phyloP scores from a whole-genome alignment of 2,329 filamentous ascomycete species.

The Diplodia scrobiculata region DNA sequence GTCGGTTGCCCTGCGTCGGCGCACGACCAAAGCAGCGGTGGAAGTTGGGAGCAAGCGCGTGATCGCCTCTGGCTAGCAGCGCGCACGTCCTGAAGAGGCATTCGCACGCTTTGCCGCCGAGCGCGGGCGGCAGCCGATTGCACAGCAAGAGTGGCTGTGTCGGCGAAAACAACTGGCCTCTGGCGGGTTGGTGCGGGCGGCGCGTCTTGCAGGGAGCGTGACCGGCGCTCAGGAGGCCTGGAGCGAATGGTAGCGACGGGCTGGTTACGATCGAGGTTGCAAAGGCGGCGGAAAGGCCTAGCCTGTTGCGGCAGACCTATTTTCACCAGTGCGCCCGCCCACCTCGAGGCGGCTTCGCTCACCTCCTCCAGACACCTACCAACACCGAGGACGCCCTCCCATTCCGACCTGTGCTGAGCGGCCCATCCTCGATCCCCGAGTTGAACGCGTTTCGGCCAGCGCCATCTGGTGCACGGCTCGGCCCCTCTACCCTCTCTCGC shows the following conservation, averaged over 20 bases:
- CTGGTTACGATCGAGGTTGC: slow-evolving; percentile 4
- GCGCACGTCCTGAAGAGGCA: slow-evolving; percentile 15
- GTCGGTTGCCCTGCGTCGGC: slow-evolving; percentile 13
- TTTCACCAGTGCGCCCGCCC: slow-evolving; percentile 22
- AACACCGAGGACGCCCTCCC: slow-evolving; percentile 26
- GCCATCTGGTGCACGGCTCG: slow-evolving; percentile 46
- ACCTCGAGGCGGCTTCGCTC: slow-evolving; percentile 36
- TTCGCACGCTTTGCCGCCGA: slow-evolving; percentile 11
- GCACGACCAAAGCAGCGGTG: slow-evolving; percentile 14
- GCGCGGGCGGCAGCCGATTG: slow-evolving; percentile 7
- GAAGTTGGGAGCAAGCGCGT: slow-evolving; percentile 19
- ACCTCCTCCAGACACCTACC: slow-evolving; percentile 33
- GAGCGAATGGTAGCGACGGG: background rate
- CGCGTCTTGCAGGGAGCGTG: slow-evolving; percentile 19
- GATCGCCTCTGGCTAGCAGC: background rate
- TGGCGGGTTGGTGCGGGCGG: background rate
- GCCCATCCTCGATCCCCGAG: slow-evolving; percentile 39
- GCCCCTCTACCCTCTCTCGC: slow-evolving; percentile 33
- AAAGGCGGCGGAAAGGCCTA: slow-evolving; percentile 14
- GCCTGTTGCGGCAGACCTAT: slow-evolving; percentile 17
- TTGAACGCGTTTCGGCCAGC: slow-evolving; percentile 47
- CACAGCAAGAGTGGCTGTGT: slow-evolving; percentile 23
- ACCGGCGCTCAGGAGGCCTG: slow-evolving; percentile 11
- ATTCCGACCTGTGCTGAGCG: slow-evolving; percentile 41
- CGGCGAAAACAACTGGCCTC: background rate